Evolutionary conservation across 2,329 filamentous ascomycete genomes (phyloP).

Genomic region (Simplicillium aogashimaense): DNA sequence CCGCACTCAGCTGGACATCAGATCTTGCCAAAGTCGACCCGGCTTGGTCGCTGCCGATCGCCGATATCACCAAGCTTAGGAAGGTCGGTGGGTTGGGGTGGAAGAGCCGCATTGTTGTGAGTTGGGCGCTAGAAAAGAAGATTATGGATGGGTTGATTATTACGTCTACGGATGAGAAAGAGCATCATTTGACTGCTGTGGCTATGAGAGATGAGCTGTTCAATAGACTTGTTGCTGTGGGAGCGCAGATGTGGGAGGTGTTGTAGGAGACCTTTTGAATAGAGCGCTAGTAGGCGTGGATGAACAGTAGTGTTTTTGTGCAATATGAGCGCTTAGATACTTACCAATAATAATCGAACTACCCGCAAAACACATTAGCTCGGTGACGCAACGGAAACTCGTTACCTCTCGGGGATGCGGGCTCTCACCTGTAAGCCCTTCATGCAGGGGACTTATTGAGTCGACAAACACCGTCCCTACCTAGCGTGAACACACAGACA

Average conservation of each 20-base stretch:
- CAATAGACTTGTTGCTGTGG: slow-evolving; percentile 68
- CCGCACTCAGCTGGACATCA: slow-evolving; percentile 55
- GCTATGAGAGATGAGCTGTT: slow-evolving; percentile 67
- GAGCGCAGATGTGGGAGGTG: slow-evolving; percentile 73
- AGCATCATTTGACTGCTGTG: slow-evolving; percentile 60
- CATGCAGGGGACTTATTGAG: too few relatives aligned
- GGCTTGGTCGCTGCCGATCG: slow-evolving; percentile 59
- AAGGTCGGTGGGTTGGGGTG: slow-evolving; percentile 76
- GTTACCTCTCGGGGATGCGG: too few relatives aligned
- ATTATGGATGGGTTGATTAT: slow-evolving; percentile 69
- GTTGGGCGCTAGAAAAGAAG: slow-evolving; percentile 65
- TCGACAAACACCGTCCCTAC: too few relatives aligned
- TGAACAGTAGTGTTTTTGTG: too few relatives aligned
- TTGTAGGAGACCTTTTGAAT: slow-evolving; percentile 35
- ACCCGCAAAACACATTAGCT: too few relatives aligned
- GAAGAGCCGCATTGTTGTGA: slow-evolving; percentile 76
- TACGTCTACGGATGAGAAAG: slow-evolving; percentile 42
- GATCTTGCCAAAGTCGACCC: slow-evolving; percentile 46
- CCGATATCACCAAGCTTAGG: slow-evolving; percentile 61
- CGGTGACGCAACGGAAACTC: too few relatives aligned
- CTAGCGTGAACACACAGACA: too few relatives aligned
- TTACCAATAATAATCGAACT: too few relatives aligned
- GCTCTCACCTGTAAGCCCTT: too few relatives aligned
- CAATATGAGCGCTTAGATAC: too few relatives aligned
- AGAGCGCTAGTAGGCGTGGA: too few relatives aligned